Evolutionary conservation across 1,139 yeast species (phyloP).

Genomic region (Saccharomyces hybrid): DNA sequence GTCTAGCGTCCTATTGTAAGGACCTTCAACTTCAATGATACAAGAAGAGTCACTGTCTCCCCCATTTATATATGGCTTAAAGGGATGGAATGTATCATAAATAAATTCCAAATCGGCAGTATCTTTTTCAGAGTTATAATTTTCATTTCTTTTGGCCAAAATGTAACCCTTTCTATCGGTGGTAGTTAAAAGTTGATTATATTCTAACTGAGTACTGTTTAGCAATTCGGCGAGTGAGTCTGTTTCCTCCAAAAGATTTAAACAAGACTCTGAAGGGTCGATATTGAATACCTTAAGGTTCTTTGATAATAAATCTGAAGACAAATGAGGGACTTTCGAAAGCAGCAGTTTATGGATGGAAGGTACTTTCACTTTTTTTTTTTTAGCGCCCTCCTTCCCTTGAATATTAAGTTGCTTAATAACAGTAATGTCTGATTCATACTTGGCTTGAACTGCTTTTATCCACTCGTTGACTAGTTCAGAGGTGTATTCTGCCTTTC

Average conservation of each 20-base stretch:
- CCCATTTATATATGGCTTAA: conserved; percentile 46
- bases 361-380: conserved; percentile 36
- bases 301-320: conserved; percentile 69
- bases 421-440: conserved; percentile 12
- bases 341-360: conserved; percentile 68
- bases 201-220: conserved; percentile 40
- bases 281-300: conserved; percentile 42
- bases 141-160: conserved; percentile 52
- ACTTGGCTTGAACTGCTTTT: conserved; percentile 33
- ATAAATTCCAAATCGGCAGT: conserved; percentile 41
- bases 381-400: conserved; percentile 28
- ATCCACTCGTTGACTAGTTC: conserved; percentile 47
- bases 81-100: conserved; percentile 84
- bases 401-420: not conserved
- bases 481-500: conserved; percentile 24
- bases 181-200: conserved; percentile 27
- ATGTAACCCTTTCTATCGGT: conserved; percentile 47
- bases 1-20: conserved; percentile 73
- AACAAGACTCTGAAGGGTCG: conserved; percentile 37
- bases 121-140: conserved; percentile 35
- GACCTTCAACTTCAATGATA: conserved; percentile 41
- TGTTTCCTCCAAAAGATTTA: conserved; percentile 31
- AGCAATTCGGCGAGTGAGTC: conserved; percentile 39
- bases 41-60: conserved; percentile 29
- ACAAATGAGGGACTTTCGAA: conserved; percentile 61